These are phyloP conservation scores for Picea abies DNA, from an alignment of 83 land plant genomes.

Conservation along the genomic window DNA sequence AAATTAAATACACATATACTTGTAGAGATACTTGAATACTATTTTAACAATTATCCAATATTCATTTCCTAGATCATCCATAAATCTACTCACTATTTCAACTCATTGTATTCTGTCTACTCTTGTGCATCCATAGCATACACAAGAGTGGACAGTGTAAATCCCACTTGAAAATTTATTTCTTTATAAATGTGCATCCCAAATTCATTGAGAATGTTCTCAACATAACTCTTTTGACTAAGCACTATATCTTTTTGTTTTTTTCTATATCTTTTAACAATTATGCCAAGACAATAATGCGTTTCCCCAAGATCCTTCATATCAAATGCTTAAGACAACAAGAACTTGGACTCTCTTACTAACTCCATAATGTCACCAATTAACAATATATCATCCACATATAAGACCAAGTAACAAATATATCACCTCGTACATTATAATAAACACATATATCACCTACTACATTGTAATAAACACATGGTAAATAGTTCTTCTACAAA, in stretches of 20 bases:
- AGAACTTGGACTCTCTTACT: not conserved
- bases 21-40: not conserved
- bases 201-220: not conserved
- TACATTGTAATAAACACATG: not conserved
- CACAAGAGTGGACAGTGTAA: not conserved
- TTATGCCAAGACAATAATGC: not conserved
- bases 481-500: not conserved
- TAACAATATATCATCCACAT: not conserved
- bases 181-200: not conserved
- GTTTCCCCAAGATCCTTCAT: not conserved
- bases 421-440: not conserved
- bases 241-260: not conserved
- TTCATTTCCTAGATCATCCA: not conserved
- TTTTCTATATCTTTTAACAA: not conserved
- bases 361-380: too few species aligned
- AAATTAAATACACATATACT: not conserved
- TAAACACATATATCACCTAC: not conserved
- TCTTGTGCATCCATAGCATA: too few species aligned
- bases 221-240: not conserved
- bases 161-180: not conserved
- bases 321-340: not conserved
- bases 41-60: not conserved
- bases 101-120: not conserved
- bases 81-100: not conserved
- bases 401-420: not conserved